Evolutionary conservation across 768 basidiomycete species (phyloP), one percentile per base, ranked within the genome.

Genomic region (Gloeophyllum trabeum): DNA sequence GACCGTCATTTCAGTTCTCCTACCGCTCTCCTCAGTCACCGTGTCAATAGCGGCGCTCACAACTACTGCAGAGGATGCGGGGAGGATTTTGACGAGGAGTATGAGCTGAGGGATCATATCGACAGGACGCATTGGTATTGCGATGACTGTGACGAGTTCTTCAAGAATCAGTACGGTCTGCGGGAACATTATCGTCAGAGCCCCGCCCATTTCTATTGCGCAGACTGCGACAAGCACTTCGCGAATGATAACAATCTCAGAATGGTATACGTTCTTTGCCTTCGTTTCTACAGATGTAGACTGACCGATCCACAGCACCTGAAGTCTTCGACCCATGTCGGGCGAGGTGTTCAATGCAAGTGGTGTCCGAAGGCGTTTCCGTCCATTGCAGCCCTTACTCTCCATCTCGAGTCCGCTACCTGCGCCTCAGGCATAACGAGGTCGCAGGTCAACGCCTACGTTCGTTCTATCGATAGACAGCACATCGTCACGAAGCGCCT

Each of bases 321-420:
- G 42, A 67, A 66, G 12, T 81, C 81, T 1, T 63, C 70, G 23
- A 34, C 7, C 7, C 36, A 37, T 19, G 20, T 37, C 20, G 36
- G 20, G 12, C 20, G 36, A 10, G 10, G 49, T 16, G 38, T 74
- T 61, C 50, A 57, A 46, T 59, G 69, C 52, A 58, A 61, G 0
- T 61, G 66, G 43, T 85, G 83, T 51, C 56, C 44, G 1, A 47
- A 47, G 18, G 48, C 42, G 1, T 84, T 83, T 57, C 54, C 76
- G 40, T 73, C 70, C 16, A 60, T 50, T 34, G 67, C 79, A 6
- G 73, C 77, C 6, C 62, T 85, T 36, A 51, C 74, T 24, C 66
- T 72, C 23, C 82, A 86, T 54, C 65, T 81, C 52, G 83, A 85
- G 51, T 60, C 66, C 7, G 81, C 80, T 1, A 46, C 52, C 3